A percentile compares a stretch with the other conserved stretches of the same genome.
Conservation (phyloP, 139 green algal species). For the Tetraselmis chui region DNA sequence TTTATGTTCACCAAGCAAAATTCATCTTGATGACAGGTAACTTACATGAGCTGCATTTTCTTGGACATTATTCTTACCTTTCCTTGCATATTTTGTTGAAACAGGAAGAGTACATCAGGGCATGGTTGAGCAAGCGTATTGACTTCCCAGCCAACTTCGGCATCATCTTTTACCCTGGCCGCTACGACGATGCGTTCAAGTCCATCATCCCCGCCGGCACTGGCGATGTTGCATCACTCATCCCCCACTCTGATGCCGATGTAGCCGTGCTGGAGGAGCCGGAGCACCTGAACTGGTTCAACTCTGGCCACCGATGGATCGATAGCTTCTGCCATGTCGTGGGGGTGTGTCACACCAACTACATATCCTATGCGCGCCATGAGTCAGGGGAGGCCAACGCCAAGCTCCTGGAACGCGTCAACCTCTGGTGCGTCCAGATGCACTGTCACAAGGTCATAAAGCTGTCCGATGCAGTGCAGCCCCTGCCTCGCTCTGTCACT, state of each 20-base stretch:
- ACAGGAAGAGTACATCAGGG: slow-evolving; percentile 28
- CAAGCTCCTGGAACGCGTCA: slow-evolving; percentile 32
- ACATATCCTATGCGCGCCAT: slow-evolving; percentile 49
- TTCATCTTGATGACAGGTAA: too few species aligned
- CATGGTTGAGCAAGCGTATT: slow-evolving; percentile 40
- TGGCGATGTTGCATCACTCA: slow-evolving; percentile 37
- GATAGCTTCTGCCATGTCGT: slow-evolving; percentile 55
- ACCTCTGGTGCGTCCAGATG: slow-evolving; percentile 22
- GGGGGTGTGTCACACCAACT: slow-evolving; percentile 64
- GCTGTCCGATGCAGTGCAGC: slow-evolving; percentile 47
- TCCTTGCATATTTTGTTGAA: slow-evolving; percentile 18
- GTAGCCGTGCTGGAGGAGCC: slow-evolving; percentile 61
- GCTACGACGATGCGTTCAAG: slow-evolving; percentile 47
- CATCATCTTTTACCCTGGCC: slow-evolving; percentile 32
- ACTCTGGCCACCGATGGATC: slow-evolving; percentile 50
- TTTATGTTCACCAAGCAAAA: too few species aligned
- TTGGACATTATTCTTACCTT: too few species aligned
- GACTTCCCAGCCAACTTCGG: slow-evolving; percentile 41
- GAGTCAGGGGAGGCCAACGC: slow-evolving; percentile 32
- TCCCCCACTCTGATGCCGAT: slow-evolving; percentile 38
- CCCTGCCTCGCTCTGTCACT: slow-evolving; percentile 30
- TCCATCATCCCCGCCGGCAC: slow-evolving; percentile 48
- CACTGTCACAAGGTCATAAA: slow-evolving; percentile 55
- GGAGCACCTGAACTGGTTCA: slow-evolving; percentile 70
- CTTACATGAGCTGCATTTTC: too few species aligned